Base-by-base conservation (phyloP, 192 early-diverging fungal genomes). In the Backusella westeae region DNA sequence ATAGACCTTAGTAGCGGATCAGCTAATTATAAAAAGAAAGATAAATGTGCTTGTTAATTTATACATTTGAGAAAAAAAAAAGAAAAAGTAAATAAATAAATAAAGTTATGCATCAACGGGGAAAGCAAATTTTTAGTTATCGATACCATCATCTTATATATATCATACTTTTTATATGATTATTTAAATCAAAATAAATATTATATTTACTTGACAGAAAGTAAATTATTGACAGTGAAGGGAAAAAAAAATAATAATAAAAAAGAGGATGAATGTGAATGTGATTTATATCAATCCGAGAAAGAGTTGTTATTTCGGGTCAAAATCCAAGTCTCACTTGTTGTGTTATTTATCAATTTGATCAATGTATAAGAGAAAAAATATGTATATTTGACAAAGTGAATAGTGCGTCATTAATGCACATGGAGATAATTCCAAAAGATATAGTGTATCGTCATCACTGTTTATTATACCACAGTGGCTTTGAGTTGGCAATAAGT, bases 21-120 rank as follows among this genome's bases (percentile, higher is more conserved):
- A 63, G 56, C 56, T 63, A 63, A 29, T 63, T 14, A 63, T 29
- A 63, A 63, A 63, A 63, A 23, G 23, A 63, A 63, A 29, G 56
- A 63, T 63, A 63, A 63, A 63, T 63, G 56, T 29, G 56, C 56
- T 29, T 63, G 56, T 63, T 63, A 63, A 63, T 29, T 63, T 63
- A 63, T 63, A 63, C 56, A 63, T 63, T 63, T 23, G 26, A 63
- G 26, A 63, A 23, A 63, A 29, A 29, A 63, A 63, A 9, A 63
- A 23, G 21, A 56, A 23, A 56, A 56, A 19, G 19, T n/a, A 49
- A 49, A 49, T 49, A 49, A 49, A 49, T 49, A 49, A 49, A 49
- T n/a, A 49, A 59, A 12, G 2, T 5, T 59, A 12, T 59, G 53
- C 53, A 59, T 59, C 21, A 59, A 59, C 23, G 21, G 53, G 53